Evolutionary conservation across 169 alveolate species (phyloP).

Genomic region (Theileria annulata): DNA sequence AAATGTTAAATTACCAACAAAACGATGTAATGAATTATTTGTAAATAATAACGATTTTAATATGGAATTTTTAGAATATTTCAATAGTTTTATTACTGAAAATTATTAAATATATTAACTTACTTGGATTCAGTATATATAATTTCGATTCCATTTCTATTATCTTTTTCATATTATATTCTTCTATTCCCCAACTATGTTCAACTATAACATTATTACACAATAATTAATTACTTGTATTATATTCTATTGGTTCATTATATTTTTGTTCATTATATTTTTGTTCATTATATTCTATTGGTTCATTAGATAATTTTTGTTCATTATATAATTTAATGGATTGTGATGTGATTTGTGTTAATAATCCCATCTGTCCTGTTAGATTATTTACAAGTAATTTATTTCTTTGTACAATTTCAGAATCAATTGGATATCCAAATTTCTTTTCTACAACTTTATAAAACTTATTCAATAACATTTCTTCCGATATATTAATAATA

Average conservation of each 20-base stretch:
- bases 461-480: conserved; percentile 34
- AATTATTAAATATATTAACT: not conserved
- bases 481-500: conserved; percentile 18
- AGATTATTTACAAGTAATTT: not conserved
- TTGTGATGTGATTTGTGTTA: conserved; percentile 24
- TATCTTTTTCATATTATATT: conserved; percentile 17
- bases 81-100: conserved; percentile 24
- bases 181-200: conserved; percentile 39
- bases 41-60: conserved; percentile 13
- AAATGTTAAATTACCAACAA: conserved; percentile 18
- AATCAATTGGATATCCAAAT: not conserved
- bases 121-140: conserved; percentile 28
- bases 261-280: too few relatives aligned
- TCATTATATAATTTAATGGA: not conserved
- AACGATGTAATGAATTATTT: conserved; percentile 20
- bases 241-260: too few relatives aligned
- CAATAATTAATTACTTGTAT: too few relatives aligned
- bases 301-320: too few relatives aligned
- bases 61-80: conserved; percentile 29
- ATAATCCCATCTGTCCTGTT: conserved; percentile 27
- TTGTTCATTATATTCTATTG: too few relatives aligned
- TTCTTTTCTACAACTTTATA: not conserved
- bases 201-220: not conserved
- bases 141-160: conserved; percentile 18
- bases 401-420: conserved; percentile 14